Evolutionary conservation across 768 basidiomycete genomes (phyloP).

Genomic region (Punctularia strigosozonata): DNA sequence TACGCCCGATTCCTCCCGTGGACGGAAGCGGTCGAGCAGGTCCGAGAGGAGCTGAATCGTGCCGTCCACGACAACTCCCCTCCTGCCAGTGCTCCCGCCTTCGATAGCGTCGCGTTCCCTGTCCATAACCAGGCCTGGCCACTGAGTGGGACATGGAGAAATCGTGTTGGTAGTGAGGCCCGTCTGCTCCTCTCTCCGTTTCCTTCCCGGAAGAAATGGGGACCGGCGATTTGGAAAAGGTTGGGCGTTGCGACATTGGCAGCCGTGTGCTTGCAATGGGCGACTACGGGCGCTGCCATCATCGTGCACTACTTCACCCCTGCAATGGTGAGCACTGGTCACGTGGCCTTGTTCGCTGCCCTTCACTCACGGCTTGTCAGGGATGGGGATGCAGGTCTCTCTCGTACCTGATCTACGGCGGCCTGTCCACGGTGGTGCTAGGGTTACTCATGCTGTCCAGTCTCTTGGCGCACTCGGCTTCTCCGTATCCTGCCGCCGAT

Average conservation of each 20-base stretch:
- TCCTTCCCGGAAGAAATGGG: constrained; percentile 9
- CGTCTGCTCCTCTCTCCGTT: constrained; percentile 6
- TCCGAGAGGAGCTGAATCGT: constrained; percentile 4
- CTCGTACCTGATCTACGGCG: constrained; percentile 19
- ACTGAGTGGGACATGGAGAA: no score
- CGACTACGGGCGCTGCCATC: constrained; percentile 17
- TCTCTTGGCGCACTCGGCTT: not conserved
- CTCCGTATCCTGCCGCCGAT: no score
- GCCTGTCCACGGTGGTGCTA: constrained; percentile 19
- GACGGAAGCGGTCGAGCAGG: constrained; percentile 9
- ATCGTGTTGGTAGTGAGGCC: no score
- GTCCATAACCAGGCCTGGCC: not conserved
- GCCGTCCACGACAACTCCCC: constrained; percentile 1
- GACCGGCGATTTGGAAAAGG: constrained; percentile 13
- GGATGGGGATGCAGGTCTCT: constrained; percentile 23
- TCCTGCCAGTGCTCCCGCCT: not conserved
- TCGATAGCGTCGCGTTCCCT: not conserved
- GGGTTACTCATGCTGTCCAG: constrained; percentile 19
- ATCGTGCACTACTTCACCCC: constrained; percentile 19
- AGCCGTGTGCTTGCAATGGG: constrained; percentile 21
- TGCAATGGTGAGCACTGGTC: constrained; percentile 13
- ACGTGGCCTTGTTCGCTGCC: not conserved
- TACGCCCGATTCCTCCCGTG: constrained; percentile 12
- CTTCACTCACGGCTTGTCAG: constrained; percentile 6
- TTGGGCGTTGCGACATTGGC: constrained; percentile 19